phyloP scores from a whole-genome alignment of 371 early-diverging fungal genomes.

The Mortierella sp. region DNA sequence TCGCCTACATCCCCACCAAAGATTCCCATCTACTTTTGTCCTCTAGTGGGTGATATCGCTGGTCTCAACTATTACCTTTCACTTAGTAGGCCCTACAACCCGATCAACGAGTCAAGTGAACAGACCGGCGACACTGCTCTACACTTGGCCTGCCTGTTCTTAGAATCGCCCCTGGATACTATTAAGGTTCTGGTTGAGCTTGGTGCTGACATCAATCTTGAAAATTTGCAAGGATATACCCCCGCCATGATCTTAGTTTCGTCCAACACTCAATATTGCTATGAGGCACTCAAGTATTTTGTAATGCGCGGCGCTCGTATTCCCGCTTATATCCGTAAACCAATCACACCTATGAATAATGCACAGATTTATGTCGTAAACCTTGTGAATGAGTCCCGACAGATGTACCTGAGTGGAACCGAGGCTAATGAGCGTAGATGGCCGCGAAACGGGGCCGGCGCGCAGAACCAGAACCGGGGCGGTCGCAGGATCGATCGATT shows the following conservation, averaged over 20 bases:
- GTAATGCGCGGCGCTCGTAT: conserved; percentile 53
- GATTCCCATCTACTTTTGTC: conserved; percentile 50
- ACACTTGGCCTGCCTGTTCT: conserved; percentile 49
- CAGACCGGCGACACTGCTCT: conserved; percentile 52
- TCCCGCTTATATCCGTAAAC: conserved; percentile 52
- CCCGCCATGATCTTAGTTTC: conserved; percentile 51
- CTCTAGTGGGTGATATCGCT: conserved; percentile 44
- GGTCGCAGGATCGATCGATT: conserved; percentile 8
- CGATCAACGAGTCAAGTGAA: conserved; percentile 52
- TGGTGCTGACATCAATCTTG: conserved; percentile 54
- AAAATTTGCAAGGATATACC: conserved; percentile 51
- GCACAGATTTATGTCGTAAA: conserved; percentile 45
- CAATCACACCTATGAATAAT: conserved; percentile 47
- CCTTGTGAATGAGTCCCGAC: conserved; percentile 42
- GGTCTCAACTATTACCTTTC: conserved; percentile 38
- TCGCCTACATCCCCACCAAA: conserved; percentile 35
- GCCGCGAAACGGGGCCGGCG: background rate
- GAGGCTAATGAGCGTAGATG: background rate
- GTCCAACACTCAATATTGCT: conserved; percentile 54
- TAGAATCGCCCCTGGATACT: conserved; percentile 51
- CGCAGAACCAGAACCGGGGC: background rate
- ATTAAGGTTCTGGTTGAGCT: conserved; percentile 55
- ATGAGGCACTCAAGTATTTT: conserved; percentile 53
- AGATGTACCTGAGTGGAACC: conserved; percentile 4
- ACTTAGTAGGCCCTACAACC: conserved; percentile 29